phyloP scores from a whole-genome alignment of 2,329 filamentous ascomycete genomes.

The Sporothrix phasma region DNA sequence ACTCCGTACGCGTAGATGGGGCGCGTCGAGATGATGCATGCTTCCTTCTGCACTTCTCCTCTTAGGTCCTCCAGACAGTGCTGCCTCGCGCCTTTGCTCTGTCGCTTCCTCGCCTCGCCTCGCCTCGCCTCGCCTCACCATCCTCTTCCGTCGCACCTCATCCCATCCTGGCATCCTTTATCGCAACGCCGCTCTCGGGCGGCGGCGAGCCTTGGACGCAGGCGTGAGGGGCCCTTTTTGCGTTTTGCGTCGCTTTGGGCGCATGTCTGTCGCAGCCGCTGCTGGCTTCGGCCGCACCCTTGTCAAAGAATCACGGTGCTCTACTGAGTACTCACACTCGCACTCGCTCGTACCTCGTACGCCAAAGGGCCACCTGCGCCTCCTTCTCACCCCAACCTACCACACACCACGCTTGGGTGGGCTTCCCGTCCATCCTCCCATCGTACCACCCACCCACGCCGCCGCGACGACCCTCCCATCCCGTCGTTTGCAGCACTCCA shows the following conservation, averaged over 20 bases:
- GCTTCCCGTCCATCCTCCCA: neutral
- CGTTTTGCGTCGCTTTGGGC: neutral
- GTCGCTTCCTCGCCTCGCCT: neutral
- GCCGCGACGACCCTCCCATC: neutral
- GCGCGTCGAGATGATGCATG: neutral
- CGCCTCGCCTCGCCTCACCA: no score
- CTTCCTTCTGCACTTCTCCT: neutral
- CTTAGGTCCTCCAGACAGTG: neutral
- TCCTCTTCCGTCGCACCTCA: neutral
- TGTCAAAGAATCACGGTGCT: neutral
- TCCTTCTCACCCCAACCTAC: neutral
- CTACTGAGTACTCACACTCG: neutral
- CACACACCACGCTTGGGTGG: neutral
- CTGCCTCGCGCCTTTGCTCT: neutral
- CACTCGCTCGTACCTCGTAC: no score
- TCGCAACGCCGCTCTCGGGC: constrained; percentile 1
- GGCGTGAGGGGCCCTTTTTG: neutral
- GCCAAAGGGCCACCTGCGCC: neutral
- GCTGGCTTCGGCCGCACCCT: neutral
- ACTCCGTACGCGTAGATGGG: neutral
- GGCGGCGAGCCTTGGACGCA: neutral
- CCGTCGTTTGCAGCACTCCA: neutral
- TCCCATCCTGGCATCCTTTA: neutral
- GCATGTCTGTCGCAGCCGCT: neutral
- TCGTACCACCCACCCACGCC: neutral